These are phyloP conservation scores for Mycena pura DNA, from an alignment of 768 basidiomycete genomes.

Conservation along the genomic window DNA sequence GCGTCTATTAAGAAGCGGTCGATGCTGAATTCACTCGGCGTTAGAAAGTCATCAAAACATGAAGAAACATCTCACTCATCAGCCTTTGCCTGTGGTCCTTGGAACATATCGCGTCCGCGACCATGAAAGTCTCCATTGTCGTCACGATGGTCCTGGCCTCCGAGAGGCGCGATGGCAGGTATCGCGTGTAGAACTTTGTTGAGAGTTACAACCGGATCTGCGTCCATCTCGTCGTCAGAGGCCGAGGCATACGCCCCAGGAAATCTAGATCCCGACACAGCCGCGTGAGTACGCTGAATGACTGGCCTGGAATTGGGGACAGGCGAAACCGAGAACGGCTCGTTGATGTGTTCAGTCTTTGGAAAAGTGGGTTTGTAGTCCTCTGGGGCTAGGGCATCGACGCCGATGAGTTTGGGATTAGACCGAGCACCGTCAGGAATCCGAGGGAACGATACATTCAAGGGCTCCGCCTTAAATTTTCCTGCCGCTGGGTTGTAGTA, in stretches of 20 bases:
- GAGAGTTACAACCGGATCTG: constrained; percentile 25
- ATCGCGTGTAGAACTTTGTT: constrained; percentile 33
- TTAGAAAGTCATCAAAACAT: background rate
- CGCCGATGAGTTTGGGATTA: too few relatives aligned
- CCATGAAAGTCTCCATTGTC: constrained; percentile 55
- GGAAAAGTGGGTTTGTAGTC: too few relatives aligned
- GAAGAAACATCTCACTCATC: constrained; percentile 45
- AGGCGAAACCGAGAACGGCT: background rate
- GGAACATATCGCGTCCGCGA: constrained; percentile 50
- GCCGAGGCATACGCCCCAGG: constrained; percentile 12
- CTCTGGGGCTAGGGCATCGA: too few relatives aligned
- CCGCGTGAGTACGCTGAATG: constrained; percentile 7
- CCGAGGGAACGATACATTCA: too few relatives aligned
- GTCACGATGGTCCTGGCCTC: constrained; percentile 42
- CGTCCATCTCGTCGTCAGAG: constrained; percentile 28
- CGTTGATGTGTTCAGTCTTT: too few relatives aligned
- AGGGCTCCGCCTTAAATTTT: constrained; percentile 2
- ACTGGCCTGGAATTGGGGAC: background rate
- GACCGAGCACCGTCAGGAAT: too few relatives aligned
- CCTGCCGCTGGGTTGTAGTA: constrained; percentile 19
- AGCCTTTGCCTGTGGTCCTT: constrained; percentile 51
- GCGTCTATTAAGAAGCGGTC: constrained; percentile 60
- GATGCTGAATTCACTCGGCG: constrained; percentile 45
- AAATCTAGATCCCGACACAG: constrained; percentile 31
- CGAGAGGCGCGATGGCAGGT: constrained; percentile 34